A percentile compares a stretch with the other conserved stretches of the same genome.
These are phyloP conservation scores for Falciphora oryzae DNA, from an alignment of 2,329 filamentous ascomycete species.

Conservation along the genomic window DNA sequence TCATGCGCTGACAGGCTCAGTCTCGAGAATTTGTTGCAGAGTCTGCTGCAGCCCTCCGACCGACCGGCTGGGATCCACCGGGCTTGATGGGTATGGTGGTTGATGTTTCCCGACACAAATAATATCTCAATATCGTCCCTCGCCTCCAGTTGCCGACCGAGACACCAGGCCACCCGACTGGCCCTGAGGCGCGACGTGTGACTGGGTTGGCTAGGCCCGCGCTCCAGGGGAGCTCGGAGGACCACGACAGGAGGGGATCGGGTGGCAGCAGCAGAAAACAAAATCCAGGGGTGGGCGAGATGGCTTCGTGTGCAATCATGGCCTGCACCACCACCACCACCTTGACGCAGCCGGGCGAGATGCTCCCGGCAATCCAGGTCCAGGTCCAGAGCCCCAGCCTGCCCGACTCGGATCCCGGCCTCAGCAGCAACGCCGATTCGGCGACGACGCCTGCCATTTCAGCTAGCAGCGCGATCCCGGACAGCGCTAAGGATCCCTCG, in stretches of 20 bases:
- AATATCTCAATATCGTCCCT: background rate
- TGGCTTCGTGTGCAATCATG: constrained; percentile 10
- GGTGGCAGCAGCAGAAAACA: background rate
- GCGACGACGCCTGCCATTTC: constrained; percentile 10
- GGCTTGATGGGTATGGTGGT: background rate
- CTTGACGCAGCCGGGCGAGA: background rate
- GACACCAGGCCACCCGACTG: background rate
- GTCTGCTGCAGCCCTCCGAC: background rate
- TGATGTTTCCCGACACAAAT: background rate
- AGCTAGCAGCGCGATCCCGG: background rate
- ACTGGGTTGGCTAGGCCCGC: background rate
- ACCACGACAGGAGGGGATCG: background rate
- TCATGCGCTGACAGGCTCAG: background rate
- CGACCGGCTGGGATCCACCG: background rate
- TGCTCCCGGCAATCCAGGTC: background rate
- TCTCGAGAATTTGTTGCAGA: background rate
- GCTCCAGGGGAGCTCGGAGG: no score
- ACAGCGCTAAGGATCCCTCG: background rate
- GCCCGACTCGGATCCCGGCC: background rate
- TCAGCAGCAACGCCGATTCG: constrained; percentile 6
- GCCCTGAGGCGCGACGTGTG: background rate
- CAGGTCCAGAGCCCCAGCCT: background rate
- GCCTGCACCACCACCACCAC: background rate
- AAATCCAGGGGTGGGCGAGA: background rate
- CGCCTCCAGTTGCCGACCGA: background rate